phyloP scores from a whole-genome alignment of 306 rosid species.

The Carpinus viminea region DNA sequence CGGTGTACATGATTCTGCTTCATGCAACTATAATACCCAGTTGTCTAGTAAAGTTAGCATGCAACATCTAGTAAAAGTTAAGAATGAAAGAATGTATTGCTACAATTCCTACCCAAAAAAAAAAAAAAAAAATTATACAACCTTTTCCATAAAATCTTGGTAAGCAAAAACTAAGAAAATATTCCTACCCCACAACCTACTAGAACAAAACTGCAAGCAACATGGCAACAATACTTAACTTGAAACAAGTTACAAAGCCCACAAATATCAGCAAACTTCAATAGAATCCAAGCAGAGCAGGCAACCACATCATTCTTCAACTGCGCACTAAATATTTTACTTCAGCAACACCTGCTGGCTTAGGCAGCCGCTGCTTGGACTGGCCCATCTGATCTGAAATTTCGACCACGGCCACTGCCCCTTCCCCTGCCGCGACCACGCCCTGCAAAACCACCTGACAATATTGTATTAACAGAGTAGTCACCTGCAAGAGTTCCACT shows the following conservation, averaged over 20 bases:
- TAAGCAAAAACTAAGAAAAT: constrained; percentile 18
- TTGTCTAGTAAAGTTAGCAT: constrained; percentile 4
- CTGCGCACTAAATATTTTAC: constrained; percentile 33
- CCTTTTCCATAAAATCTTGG: constrained; percentile 12
- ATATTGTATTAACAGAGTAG: neutral
- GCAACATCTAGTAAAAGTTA: constrained; percentile 14
- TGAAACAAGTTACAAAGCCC: constrained; percentile 31
- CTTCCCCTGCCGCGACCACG: constrained; percentile 69
- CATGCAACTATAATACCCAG: neutral
- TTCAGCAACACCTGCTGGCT: constrained; percentile 32
- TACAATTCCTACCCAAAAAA: constrained; percentile 32
- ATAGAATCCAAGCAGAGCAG: constrained; percentile 44
- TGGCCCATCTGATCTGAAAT: constrained; percentile 41
- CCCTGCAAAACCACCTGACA: constrained; percentile 43
- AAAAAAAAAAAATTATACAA: constrained; percentile 33
- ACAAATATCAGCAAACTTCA: constrained; percentile 36
- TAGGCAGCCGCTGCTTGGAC: constrained; percentile 61
- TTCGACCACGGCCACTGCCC: constrained; percentile 53
- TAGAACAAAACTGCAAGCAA: constrained; percentile 50
- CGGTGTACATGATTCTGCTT: no score
- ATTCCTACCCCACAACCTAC: constrained; percentile 35
- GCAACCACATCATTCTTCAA: constrained; percentile 43
- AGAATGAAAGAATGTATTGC: constrained; percentile 45
- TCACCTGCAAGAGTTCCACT: neutral
- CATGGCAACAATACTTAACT: constrained; percentile 38